phyloP scores from a whole-genome alignment of 1,284 basidiomycete species.

The Tranzscheliella williamsii region DNA sequence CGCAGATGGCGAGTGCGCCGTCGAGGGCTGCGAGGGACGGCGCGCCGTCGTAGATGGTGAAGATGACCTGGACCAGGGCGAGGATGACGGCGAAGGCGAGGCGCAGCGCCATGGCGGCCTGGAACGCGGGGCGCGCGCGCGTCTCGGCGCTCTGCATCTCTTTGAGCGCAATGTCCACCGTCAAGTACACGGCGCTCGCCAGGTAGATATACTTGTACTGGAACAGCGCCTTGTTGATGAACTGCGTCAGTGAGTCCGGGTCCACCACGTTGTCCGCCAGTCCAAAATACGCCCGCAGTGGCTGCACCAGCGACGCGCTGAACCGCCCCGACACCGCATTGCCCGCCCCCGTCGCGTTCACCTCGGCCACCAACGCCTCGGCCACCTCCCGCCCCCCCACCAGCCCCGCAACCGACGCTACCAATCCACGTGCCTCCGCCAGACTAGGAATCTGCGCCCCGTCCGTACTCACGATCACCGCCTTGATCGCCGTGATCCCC shows the following conservation, averaged over 20 bases:
- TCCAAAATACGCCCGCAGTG: conserved; percentile 14
- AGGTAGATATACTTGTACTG: conserved; percentile 40
- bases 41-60: conserved; percentile 11
- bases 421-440: conserved; percentile 9
- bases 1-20: conserved; percentile 24
- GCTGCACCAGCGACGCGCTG: conserved; percentile 13
- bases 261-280: conserved; percentile 19
- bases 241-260: conserved; percentile 22
- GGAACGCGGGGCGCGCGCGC: conserved; percentile 11
- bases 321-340: conserved; percentile 12
- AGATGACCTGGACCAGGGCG: conserved; percentile 18
- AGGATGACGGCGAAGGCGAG: conserved; percentile 17
- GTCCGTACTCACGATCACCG: conserved; percentile 27
- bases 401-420: conserved; percentile 11
- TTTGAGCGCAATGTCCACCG: conserved; percentile 27
- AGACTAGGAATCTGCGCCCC: conserved; percentile 19
- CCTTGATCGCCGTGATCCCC: conserved; percentile 12
- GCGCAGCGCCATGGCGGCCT: conserved; percentile 8
- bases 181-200: conserved; percentile 16
- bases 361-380: conserved; percentile 2
- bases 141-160: conserved; percentile 12
- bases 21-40: conserved; percentile 13
- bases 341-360: conserved; percentile 2
- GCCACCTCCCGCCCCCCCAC: conserved; percentile 5
- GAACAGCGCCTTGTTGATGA: conserved; percentile 13